Evolutionary conservation across 306 rosid species (phyloP).

Genomic region (Hylodesmum podocarpum): DNA sequence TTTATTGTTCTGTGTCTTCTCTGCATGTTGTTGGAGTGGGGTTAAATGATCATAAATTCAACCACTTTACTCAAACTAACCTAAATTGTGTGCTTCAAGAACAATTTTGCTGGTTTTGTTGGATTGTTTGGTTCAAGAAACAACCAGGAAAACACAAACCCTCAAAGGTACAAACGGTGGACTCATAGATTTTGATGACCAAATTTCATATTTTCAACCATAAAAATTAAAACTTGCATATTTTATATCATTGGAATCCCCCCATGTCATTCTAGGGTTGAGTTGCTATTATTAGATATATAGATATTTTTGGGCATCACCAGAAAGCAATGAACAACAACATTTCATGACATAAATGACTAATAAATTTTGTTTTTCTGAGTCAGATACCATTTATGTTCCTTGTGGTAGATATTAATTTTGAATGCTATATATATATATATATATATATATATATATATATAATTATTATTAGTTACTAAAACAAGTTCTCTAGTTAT

Average conservation of each 20-base stretch:
- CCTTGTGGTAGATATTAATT: too few relatives aligned
- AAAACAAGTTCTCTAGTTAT: too few relatives aligned
- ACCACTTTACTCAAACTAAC: background rate
- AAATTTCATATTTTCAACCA: background rate
- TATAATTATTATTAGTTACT: too few relatives aligned
- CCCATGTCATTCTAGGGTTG: constrained; percentile 10
- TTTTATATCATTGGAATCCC: background rate
- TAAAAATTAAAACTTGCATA: background rate
- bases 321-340: background rate
- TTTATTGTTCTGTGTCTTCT: background rate
- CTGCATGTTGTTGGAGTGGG: background rate
- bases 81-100: background rate
- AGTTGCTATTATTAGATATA: background rate
- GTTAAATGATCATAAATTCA: background rate
- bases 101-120: background rate
- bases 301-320: background rate
- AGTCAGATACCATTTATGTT: too few relatives aligned
- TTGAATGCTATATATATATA: too few relatives aligned
- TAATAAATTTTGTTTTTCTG: too few relatives aligned
- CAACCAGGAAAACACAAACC: constrained; percentile 29
- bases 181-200: background rate
- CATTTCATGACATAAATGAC: too few relatives aligned
- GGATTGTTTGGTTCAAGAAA: constrained; percentile 24
- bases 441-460: too few relatives aligned
- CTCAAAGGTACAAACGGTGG: constrained; percentile 10